Base-by-base conservation (phyloP, 306 rosid species). In the Spatholobus suberectus region DNA sequence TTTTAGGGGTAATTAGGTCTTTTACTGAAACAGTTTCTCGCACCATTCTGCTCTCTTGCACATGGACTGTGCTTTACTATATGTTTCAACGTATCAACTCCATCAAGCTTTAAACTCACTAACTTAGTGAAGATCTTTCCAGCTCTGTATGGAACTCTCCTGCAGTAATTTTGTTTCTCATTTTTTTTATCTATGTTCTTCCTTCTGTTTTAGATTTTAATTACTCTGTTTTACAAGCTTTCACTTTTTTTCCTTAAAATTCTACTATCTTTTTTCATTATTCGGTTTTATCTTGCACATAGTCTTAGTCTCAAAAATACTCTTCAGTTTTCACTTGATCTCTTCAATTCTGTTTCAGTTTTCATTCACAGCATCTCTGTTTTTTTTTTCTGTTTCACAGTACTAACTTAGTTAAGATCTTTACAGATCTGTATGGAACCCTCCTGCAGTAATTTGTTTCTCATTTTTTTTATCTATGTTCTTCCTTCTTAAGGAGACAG, bases 211-310 rank as follows among this genome's bases (percentile, higher is more conserved):
- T 63, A 52, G 8, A 29, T 52, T 51, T 52, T 32, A 73, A 41
- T 73, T 73, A 73, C 49, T 21, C 20, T 51, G 18, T 52, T 35
- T 73, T 54, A 18, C 32, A 29, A 52, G 11, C 44, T 24, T 71
- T 52, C 66, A 34, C 65, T 12, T 29, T 63, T 67, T 18, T 38
- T 29, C 32, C 27, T 5, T 68, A 38, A 5, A 46, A 5, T 34
- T 20, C 35, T 12, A 40, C 34, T 17, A 8, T 9, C 1, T 20
- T 69, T 8, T 20, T 41, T 21, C 3, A 40, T 69, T 20, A 40
- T 69, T 69, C 13, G 32, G 54, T 40, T 40, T 67, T 51, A 67
- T 18, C 51, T 67, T 67, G 49, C 73, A 67, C 51, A 67, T 37
- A 17, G 14, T 43, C 21, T 24, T 23, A 70, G 10, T n/a, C 62